phyloP scores from a whole-genome alignment of 1,284 basidiomycete species.

The Pyrrhoderma lamaoense region DNA sequence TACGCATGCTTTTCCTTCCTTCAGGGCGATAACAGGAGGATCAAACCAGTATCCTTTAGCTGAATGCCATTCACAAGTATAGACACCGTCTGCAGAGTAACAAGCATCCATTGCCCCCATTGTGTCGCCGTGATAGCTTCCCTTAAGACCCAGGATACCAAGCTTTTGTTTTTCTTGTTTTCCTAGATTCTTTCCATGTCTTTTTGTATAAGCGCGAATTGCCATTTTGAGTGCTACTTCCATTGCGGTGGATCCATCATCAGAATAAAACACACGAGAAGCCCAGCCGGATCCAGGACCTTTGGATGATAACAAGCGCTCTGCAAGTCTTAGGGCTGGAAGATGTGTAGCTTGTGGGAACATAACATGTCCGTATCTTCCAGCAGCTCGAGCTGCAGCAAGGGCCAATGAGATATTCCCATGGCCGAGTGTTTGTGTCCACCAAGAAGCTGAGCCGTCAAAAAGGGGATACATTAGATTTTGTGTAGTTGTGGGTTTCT shows the following conservation, averaged over 20 bases:
- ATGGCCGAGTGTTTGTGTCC: slow-evolving; percentile 94
- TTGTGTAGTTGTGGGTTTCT: slow-evolving; percentile 13
- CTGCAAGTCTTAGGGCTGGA: slow-evolving; percentile 77
- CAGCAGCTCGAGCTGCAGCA: slow-evolving; percentile 85
- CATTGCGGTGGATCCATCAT: slow-evolving; percentile 94
- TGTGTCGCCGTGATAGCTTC: slow-evolving; percentile 97
- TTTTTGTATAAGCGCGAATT: slow-evolving; percentile 59
- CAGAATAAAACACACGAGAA: slow-evolving; percentile 84
- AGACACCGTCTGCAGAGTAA: slow-evolving; percentile 71
- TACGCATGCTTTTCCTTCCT: slow-evolving; percentile 54
- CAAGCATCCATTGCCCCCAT: slow-evolving; percentile 97
- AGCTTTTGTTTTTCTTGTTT: slow-evolving; percentile 47
- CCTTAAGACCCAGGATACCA: slow-evolving; percentile 82
- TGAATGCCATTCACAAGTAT: slow-evolving; percentile 95
- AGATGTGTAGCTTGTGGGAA: slow-evolving; percentile 86
- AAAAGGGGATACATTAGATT: slow-evolving; percentile 62
- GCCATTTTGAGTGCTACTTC: slow-evolving; percentile 98
- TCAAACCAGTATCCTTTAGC: slow-evolving; percentile 93
- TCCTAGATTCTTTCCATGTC: slow-evolving; percentile 33
- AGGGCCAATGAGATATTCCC: slow-evolving; percentile 70
- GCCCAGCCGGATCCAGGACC: slow-evolving; percentile 90
- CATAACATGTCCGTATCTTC: slow-evolving; percentile 95
- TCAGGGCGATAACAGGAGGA: slow-evolving; percentile 71
- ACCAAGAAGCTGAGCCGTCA: slow-evolving; percentile 96
- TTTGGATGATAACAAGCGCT: slow-evolving; percentile 52